Evolutionary conservation across 495 filamentous ascomycete genomes (phyloP), one percentile per base, ranked within the genome.

Genomic region (Entonaema liquescens): DNA sequence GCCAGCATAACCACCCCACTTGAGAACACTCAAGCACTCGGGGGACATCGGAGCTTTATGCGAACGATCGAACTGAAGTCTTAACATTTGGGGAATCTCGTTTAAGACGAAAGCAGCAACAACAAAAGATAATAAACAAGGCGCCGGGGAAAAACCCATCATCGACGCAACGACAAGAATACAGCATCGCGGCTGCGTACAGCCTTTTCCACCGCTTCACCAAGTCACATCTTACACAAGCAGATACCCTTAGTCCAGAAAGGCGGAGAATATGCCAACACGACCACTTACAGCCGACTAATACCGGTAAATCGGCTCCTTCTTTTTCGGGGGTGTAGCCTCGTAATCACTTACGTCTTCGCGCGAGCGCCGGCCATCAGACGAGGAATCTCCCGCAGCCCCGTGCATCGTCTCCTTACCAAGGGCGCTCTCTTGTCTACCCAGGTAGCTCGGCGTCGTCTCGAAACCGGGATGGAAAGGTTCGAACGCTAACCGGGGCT

Each of bases 381-480:
- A 52, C 3, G 54, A 19, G 3, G 64, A 40, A 28, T 42, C 53
- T 33, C 52, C 49, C 35, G 35, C 68, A 11, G 69, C 74, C 13
- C 71, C 80, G 69, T 78, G 74, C 79, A 80, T 83, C 3, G 78
- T 68, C 17, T 76, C 69, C 56, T 79, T 78, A 17, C 72, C 75
- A 4, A 78, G 56, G 2, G 75, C 73, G 53, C 77, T 79, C 38
- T 81, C 76, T 52, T 82, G 80, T 42, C 77, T 72, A 23, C 71
- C 76, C 2, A 72, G 36, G 52, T 82, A 81, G 56, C 78, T 78
- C 33, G 73, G 76, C 8, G 76, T 79, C 17, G 71, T 69, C 40
- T 76, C 72, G 52, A 86, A 86, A 0, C 84, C 84, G 3, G 85
- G 85, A 68, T 87, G 84, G 63, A 80, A 87, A 7, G 85, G 84